Evolutionary conservation across 371 early-diverging fungal genomes (phyloP).

Genomic region (Globomyces sp.): DNA sequence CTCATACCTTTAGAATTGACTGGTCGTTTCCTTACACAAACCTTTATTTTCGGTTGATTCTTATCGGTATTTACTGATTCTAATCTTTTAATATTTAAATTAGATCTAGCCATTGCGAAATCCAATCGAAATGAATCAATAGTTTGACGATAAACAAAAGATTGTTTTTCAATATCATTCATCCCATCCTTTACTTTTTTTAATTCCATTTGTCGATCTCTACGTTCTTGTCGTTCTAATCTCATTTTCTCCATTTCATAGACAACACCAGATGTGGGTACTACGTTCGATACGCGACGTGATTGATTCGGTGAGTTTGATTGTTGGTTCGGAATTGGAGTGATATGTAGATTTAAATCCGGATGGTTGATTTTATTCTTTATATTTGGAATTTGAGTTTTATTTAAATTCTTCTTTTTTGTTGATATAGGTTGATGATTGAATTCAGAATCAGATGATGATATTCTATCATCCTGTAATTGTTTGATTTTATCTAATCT

Average conservation of each 20-base stretch:
- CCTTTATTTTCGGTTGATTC: constrained; percentile 23
- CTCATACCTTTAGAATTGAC: constrained; percentile 25
- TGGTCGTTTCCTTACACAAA: constrained; percentile 33
- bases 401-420: too few relatives aligned
- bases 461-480: too few relatives aligned
- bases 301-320: too few relatives aligned
- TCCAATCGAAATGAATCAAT: constrained; percentile 24
- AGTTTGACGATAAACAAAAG: constrained; percentile 16
- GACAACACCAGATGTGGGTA: neutral
- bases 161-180: constrained; percentile 15
- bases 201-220: constrained; percentile 22
- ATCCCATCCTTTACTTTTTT: constrained; percentile 11
- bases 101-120: neutral
- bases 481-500: too few relatives aligned
- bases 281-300: too few relatives aligned
- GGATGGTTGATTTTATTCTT: too few relatives aligned
- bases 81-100: neutral
- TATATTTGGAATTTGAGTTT: too few relatives aligned
- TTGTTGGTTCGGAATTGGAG: too few relatives aligned
- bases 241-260: constrained; percentile 22
- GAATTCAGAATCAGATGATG: too few relatives aligned
- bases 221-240: constrained; percentile 25
- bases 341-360: too few relatives aligned
- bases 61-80: neutral
- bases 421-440: too few relatives aligned